Conservation (phyloP, 306 rosid species). For the Acacia crassicarpa region DNA sequence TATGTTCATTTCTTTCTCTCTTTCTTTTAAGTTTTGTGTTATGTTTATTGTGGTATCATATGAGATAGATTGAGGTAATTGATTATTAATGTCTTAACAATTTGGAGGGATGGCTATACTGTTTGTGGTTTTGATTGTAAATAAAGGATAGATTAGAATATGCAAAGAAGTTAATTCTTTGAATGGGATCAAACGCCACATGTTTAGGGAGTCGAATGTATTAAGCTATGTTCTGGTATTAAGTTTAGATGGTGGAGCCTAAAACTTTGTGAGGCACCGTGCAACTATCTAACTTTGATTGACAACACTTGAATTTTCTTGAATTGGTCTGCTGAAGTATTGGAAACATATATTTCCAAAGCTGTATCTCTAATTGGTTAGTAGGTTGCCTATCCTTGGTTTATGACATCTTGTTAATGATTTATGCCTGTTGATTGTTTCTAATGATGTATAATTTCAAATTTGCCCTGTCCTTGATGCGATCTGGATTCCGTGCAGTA, state of each 20-base stretch:
- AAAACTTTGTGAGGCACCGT: not conserved
- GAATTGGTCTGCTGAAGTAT: slow-evolving; percentile 4
- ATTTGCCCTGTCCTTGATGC: not conserved
- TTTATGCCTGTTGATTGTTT: slow-evolving; percentile 7
- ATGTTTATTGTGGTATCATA: not conserved
- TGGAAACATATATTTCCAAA: not conserved
- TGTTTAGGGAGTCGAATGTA: not conserved
- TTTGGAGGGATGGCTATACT: not conserved
- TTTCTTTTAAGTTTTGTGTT: not conserved
- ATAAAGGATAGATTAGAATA: not conserved
- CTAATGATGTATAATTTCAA: not conserved
- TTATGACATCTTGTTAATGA: not conserved
- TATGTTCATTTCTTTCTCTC: slow-evolving; percentile 3
- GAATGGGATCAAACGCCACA: not conserved
- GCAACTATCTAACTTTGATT: not conserved
- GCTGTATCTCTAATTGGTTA: not conserved
- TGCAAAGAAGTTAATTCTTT: not conserved
- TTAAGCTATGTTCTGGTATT: slow-evolving; percentile 7
- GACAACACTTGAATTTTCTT: not conserved
- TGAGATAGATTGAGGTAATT: not conserved
- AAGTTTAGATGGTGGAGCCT: not conserved
- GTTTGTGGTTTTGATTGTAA: not conserved
- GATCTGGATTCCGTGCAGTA: not conserved
- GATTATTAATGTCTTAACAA: not conserved
- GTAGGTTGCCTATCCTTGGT: not conserved